Evolutionary conservation across 2,329 filamentous ascomycete species (phyloP).

Genomic region (Ophiostoma sp.): DNA sequence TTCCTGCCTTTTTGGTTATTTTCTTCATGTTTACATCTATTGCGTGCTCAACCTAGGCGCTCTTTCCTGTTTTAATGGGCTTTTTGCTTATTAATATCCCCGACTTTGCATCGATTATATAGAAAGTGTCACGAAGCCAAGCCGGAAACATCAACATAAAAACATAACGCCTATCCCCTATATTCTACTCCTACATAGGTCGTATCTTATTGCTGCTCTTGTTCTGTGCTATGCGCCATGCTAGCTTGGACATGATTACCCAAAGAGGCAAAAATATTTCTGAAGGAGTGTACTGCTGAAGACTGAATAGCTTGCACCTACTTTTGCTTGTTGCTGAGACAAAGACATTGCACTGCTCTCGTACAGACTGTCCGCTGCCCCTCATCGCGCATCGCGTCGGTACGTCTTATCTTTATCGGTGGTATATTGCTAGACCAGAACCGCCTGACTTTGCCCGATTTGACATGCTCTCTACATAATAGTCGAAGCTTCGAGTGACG

Average conservation of each 20-base stretch:
- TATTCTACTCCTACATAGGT: too few relatives aligned
- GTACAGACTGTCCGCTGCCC: slow-evolving; percentile 10
- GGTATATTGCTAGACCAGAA: not conserved
- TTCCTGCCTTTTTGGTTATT: not conserved
- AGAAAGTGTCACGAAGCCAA: not conserved
- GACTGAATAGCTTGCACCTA: not conserved
- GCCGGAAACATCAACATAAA: not conserved
- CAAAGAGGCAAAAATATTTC: slow-evolving; percentile 17
- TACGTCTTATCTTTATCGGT: slow-evolving; percentile 1
- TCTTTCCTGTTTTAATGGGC: not conserved
- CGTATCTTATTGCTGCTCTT: not conserved
- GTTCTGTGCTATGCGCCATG: not conserved
- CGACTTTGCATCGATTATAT: not conserved
- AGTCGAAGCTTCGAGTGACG: slow-evolving; percentile 1
- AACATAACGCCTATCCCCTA: slow-evolving; percentile 7
- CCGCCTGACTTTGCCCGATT: not conserved
- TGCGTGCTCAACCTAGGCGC: not conserved
- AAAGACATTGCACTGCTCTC: not conserved
- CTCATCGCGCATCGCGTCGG: slow-evolving; percentile 9
- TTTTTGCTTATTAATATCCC: not conserved
- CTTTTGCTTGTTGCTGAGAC: not conserved
- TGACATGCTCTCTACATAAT: not conserved
- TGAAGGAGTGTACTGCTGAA: not conserved
- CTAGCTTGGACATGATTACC: slow-evolving; percentile 18
- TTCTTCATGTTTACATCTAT: not conserved